These are phyloP conservation scores for Schwanniomyces vanrijiae DNA, from an alignment of 805 yeast genomes.

Conservation along the genomic window DNA sequence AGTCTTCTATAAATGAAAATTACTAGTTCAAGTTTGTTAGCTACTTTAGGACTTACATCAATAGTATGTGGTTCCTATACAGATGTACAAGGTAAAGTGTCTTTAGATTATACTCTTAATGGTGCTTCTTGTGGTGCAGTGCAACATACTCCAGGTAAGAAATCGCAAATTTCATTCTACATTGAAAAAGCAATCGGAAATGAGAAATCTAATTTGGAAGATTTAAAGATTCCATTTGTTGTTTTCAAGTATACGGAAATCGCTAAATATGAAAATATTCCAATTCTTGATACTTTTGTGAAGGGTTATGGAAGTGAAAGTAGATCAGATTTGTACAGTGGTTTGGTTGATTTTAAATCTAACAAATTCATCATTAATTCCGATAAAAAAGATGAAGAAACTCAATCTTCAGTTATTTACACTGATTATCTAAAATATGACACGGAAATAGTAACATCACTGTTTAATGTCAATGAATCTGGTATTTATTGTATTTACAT, in stretches of 20 bases:
- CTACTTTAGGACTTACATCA: not conserved
- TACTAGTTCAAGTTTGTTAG: not conserved
- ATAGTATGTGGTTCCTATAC: not conserved
- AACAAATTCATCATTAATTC: conserved; percentile 12
- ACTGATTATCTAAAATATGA: not conserved
- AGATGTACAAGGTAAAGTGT: not conserved
- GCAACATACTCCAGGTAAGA: conserved; percentile 1
- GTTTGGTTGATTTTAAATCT: conserved; percentile 12
- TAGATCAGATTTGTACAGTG: conserved; percentile 9
- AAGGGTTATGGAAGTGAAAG: conserved; percentile 1
- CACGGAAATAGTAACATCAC: not conserved
- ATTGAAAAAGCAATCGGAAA: not conserved
- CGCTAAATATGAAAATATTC: conserved; percentile 18
- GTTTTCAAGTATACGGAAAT: conserved; percentile 24
- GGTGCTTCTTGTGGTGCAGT: conserved; percentile 8
- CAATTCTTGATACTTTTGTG: conserved; percentile 13
- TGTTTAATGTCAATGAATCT: conserved; percentile 13
- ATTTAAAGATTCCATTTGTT: conserved; percentile 20
- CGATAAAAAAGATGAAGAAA: too few species aligned
- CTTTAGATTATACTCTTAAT: not conserved
- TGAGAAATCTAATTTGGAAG: not conserved
- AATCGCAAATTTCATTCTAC: not conserved
- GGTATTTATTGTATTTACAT: conserved; percentile 34
- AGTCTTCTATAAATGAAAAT: not conserved
- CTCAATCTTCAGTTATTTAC: not conserved